A percentile compares a stretch with the other conserved stretches of the same genome.
Conservation (phyloP, 257 asterid species). For the Datura wrightii region DNA sequence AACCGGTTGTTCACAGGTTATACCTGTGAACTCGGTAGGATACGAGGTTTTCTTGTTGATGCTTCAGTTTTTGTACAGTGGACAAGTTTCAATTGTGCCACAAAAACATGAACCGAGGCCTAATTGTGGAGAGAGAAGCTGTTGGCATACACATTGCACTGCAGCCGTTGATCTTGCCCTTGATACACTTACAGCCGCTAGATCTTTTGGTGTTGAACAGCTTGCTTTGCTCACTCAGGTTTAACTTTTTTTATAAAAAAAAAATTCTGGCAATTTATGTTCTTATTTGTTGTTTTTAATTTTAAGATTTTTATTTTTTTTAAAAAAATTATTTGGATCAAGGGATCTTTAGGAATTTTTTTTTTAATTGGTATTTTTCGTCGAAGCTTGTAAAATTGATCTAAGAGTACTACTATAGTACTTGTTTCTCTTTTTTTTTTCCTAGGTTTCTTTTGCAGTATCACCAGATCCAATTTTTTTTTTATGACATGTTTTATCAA, state of each 20-base stretch:
- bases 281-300: no score
- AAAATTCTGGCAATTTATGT: no score
- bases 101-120: constrained; percentile 93
- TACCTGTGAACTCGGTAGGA: constrained; percentile 86
- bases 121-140: constrained; percentile 77
- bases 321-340: background rate
- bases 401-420: constrained; percentile 28
- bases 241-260: background rate
- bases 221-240: constrained; percentile 97
- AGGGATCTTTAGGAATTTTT: constrained; percentile 7
- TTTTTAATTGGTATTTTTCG: background rate
- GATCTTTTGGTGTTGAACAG: constrained; percentile 91
- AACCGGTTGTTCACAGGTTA: constrained; percentile 42
- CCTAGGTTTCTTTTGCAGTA: constrained; percentile 34
- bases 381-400: background rate
- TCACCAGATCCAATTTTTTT: constrained; percentile 32
- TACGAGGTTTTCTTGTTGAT: constrained; percentile 83
- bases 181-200: constrained; percentile 90
- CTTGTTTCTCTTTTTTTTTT: constrained; percentile 36
- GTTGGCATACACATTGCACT: constrained; percentile 98
- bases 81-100: constrained; percentile 91
- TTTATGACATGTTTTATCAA: background rate
- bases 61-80: constrained; percentile 91
- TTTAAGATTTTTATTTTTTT: background rate
- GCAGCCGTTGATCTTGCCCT: constrained; percentile 99